Evolutionary conservation across 108 stramenopile genomes (phyloP), one percentile per base, ranked within the genome.

Genomic region (Aureococcus anophagefferens): DNA sequence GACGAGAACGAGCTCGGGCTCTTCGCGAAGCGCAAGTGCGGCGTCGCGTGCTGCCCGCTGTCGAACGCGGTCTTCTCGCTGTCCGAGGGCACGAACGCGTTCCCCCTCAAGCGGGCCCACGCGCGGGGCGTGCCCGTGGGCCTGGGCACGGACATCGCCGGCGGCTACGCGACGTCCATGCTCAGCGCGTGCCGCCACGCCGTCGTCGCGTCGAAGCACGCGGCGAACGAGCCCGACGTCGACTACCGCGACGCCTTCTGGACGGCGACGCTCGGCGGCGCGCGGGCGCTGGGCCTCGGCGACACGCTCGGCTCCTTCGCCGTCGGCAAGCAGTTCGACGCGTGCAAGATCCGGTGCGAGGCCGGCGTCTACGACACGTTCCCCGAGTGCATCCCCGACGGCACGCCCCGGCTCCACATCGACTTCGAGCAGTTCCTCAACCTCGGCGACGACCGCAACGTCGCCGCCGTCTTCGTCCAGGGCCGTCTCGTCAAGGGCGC

Each of bases 111-210:
- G n/a, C 30, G 64, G 40, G 25, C 64, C 16, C 46, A 34, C 45
- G 66, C 37, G 17, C 69, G 65, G n/a, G 83, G 85, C 30, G 70
- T 81, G 37, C 81, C 77, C 68, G 85, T 90, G 29, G 89, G 87
- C 7, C 71, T 90, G 31, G 89, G 89, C 31, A 88, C 89, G 5
- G 89, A 88, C 71, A 84, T 90, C 30, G 86, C 87, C 30, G 89
- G 89, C 59, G 89, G 89, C 18, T 86, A 88, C 71, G 66, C 70
- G 69, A 44, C 83, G 1, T 84, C 83, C 62, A 88, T 90, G 74
- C 68, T 90, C 16, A 73, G 79, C 75, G 71, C 85, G 16, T 30
- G 74, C 9, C 79, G 89, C 31, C 70, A 74, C 46, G 77, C 89
- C 18, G 83, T 88, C 30, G 62, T 89, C 34, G 87, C 88, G 21